Evolutionary conservation across 306 rosid species (phyloP).

Genomic region (Boehmeria nivea): DNA sequence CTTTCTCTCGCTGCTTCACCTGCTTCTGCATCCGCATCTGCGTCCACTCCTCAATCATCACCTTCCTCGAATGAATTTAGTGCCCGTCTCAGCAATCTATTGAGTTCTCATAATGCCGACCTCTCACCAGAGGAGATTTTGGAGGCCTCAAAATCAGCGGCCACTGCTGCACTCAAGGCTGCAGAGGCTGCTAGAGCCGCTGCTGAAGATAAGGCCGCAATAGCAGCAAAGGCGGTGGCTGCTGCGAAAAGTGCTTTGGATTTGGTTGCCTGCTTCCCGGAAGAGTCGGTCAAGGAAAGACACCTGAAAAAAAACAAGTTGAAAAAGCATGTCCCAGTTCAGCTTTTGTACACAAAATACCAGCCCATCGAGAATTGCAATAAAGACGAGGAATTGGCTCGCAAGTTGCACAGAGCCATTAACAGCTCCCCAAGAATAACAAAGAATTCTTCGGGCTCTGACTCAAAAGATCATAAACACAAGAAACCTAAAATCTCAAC

Average conservation of each 20-base stretch:
- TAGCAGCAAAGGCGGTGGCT: constrained; percentile 78
- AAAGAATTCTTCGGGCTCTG: constrained; percentile 60
- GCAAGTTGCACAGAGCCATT: constrained; percentile 77
- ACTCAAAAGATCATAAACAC: constrained; percentile 51
- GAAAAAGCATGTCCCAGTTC: constrained; percentile 91
- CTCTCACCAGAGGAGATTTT: constrained; percentile 66
- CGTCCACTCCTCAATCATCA: constrained; percentile 42
- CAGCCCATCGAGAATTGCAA: constrained; percentile 64
- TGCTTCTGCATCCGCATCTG: constrained; percentile 14
- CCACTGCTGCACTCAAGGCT: constrained; percentile 57
- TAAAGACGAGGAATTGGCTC: constrained; percentile 90
- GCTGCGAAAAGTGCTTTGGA: constrained; percentile 87
- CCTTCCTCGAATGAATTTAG: constrained; percentile 61
- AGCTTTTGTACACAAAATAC: constrained; percentile 81
- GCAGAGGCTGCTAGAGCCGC: constrained; percentile 76
- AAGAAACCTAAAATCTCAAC: constrained; percentile 60
- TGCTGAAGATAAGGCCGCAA: constrained; percentile 78
- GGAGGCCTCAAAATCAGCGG: constrained; percentile 60
- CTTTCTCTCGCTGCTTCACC: constrained; percentile 39
- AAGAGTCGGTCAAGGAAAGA: constrained; percentile 56
- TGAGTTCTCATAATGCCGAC: constrained; percentile 57
- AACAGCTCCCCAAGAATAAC: constrained; percentile 90
- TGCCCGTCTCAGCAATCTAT: constrained; percentile 53
- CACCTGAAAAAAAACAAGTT: constrained; percentile 66
- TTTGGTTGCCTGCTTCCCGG: constrained; percentile 78